Evolutionary conservation across 441 rosid species (phyloP), one percentile per base, ranked within the genome.

Genomic region (Kokia cookei): DNA sequence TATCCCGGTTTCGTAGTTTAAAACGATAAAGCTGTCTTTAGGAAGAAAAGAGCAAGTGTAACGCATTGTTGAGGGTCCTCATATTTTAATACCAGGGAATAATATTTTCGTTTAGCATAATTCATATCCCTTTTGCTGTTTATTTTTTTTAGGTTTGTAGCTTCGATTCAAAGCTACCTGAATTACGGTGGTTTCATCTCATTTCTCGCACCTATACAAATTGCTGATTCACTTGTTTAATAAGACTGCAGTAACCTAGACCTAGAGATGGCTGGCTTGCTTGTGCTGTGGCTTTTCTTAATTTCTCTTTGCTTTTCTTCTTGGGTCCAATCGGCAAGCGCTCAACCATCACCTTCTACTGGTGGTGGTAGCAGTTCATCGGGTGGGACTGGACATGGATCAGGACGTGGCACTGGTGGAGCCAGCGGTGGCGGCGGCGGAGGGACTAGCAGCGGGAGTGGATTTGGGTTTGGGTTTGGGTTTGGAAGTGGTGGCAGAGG

Each of bases 401-500:
- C 60, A 55, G 74, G 74, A 12, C 26, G 65, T 15, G 71, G 71
- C 2, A 10, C 35, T 29, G 45, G 67, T 13, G 48, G 73, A 15
- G 27, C 58, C 47, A 66, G 61, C 7, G 60, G 69, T 14, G 58
- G 65, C 1, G n/a, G 61, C 2, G 62, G 57, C 2, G 57, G 75
- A 14, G 48, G 74, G 6, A 29, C 65, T 2, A 40, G 54, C 3
- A 37, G 65, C 3, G 62, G 57, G 7, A 69, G 73, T 32, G 86
- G 19, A 2, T 60, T 19, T 55, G 59, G 59, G 10, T 54, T 59
- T 55, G 59, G 59, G 10, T 54, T 59, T 4, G 83, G 83, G 5
- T 54, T 65, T 5, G 80, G 81, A 15, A 54, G 45, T 11, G 78
- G 70, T 2, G 43, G 61, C 29, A 73, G 58, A 4, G 72, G 78